Percentiles rank a stretch among this genome's conserved stretches.
phyloP scores from a whole-genome alignment of 2,329 filamentous ascomycete species.

The Tolypocladium capitatum region DNA sequence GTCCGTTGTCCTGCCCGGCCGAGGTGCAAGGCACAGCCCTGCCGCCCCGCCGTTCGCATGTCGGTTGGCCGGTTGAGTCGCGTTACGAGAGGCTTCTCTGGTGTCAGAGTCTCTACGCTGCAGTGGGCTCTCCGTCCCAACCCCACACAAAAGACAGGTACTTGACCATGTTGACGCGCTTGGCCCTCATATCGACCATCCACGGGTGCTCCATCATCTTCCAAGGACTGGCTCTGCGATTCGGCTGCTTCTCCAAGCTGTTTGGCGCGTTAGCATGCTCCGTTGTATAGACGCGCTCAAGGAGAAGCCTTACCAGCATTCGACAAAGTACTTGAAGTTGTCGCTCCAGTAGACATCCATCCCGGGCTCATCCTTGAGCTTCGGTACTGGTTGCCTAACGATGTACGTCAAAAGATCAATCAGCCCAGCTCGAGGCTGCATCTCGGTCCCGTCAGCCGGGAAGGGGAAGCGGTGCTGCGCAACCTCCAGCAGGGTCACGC shows the following conservation, averaged over 20 bases:
- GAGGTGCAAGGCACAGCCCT: neutral
- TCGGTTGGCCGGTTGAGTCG: neutral
- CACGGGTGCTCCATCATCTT: constrained; percentile 98
- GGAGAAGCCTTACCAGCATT: constrained; percentile 74
- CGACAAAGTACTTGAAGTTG: constrained; percentile 98
- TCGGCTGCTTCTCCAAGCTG: constrained; percentile 88
- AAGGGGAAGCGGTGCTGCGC: constrained; percentile 97
- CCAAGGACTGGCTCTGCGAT: constrained; percentile 83
- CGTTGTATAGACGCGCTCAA: neutral
- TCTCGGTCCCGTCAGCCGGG: constrained; percentile 89
- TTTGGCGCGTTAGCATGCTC: constrained; percentile 10
- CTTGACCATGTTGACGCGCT: constrained; percentile 94
- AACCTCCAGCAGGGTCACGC: constrained; percentile 96
- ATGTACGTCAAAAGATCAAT: constrained; percentile 97
- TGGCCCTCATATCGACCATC: constrained; percentile 93
- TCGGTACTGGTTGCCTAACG: constrained; percentile 87
- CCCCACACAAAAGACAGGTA: constrained; percentile 95
- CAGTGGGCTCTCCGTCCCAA: constrained; percentile 55
- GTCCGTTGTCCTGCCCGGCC: no score
- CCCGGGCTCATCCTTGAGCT: constrained; percentile 86
- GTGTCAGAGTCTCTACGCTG: neutral
- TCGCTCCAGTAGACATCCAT: constrained; percentile 89
- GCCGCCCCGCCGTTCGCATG: neutral
- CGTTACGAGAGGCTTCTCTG: neutral
- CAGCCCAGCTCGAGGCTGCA: constrained; percentile 81